These are phyloP conservation scores for Letharia lupina DNA, from an alignment of 495 filamentous ascomycete genomes.

Conservation along the genomic window DNA sequence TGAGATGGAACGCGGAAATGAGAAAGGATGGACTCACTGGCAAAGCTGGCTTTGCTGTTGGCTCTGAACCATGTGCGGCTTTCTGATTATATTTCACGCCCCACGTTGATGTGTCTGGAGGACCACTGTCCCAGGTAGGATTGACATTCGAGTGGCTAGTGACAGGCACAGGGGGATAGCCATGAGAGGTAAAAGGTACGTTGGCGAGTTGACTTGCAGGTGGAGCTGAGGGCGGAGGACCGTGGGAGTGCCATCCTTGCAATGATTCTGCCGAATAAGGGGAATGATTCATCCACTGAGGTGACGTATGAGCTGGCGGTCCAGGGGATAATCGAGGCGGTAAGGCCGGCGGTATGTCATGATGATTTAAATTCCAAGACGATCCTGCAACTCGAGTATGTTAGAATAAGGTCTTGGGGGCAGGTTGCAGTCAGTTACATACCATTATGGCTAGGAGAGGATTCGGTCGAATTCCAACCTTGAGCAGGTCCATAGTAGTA, in stretches of 20 bases:
- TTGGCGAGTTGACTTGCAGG: conserved; percentile 19
- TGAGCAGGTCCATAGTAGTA: conserved; percentile 22
- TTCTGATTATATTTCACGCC: conserved; percentile 41
- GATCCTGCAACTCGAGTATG: conserved; percentile 11
- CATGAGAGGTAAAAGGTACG: conserved; percentile 34
- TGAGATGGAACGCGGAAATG: not conserved
- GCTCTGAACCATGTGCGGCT: conserved; percentile 28
- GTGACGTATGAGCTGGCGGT: conserved; percentile 13
- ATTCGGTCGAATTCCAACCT: conserved; percentile 20
- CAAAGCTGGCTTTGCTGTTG: conserved; percentile 35
- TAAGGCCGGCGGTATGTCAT: conserved; percentile 11
- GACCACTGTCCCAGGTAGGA: conserved; percentile 26
- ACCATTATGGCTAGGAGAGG: conserved; percentile 24
- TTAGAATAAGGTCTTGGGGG: conserved; percentile 3
- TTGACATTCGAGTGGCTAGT: conserved; percentile 17
- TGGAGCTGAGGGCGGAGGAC: conserved; percentile 27
- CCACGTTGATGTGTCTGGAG: conserved; percentile 35
- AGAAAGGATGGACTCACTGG: conserved; percentile 33
- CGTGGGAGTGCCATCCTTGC: conserved; percentile 21
- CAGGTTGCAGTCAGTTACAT: not conserved
- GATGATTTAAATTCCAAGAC: conserved; percentile 16
- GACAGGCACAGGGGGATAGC: conserved; percentile 35
- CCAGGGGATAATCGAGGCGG: conserved; percentile 17
- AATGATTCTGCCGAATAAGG: conserved; percentile 9
- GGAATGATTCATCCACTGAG: conserved; percentile 22